Evolutionary conservation across 176 grass and related monocot species (phyloP), one percentile per base, ranked within the genome.

Genomic region (Carex parvula): DNA sequence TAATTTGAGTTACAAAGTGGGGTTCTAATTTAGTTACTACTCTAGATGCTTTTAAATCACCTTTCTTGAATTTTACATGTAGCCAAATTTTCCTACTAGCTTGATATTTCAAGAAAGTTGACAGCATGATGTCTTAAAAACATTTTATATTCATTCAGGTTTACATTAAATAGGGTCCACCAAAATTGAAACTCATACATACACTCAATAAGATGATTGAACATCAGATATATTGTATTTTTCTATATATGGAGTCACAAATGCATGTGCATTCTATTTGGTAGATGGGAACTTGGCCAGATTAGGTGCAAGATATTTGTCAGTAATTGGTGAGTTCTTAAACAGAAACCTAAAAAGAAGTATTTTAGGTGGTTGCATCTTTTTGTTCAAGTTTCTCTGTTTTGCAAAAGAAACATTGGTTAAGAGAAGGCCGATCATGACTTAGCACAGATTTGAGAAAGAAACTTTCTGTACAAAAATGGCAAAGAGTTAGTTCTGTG

Each of bases 371-470:
- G 20, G 79, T 64, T 81, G 79, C 1, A 81, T 21, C 24, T 78
- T 57, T 78, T 78, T 78, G 73, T 78, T 57, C 72, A 77, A 77
- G 73, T 78, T 56, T 33, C 73, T 78, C 73, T 78, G 26, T 78
- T 78, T 55, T 78, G 52, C 52, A 78, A 57, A 78, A 78, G 52
- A 78, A 78, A 55, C 9, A 33, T 78, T 78, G 52, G 73, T 30
- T 48, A 33, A 57, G 50, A 57, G 52, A 78, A 57, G 73, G 52
- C 73, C 57, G 73, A 78, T 78, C 46, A 56, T 78, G 52, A 33
- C 50, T 56, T 78, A 14, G 73, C 52, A 32, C 2, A 56, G 26
- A 33, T 57, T 33, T 78, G 73, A 78, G 56, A 78, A 57, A 33
- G 24, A 78, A 55, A 78, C 7, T 33, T 78, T 57, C 9, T 78